Evolutionary conservation across 2,329 filamentous ascomycete species (phyloP), one percentile per base, ranked within the genome.

Genomic region (Beauveria pseudobassiana): DNA sequence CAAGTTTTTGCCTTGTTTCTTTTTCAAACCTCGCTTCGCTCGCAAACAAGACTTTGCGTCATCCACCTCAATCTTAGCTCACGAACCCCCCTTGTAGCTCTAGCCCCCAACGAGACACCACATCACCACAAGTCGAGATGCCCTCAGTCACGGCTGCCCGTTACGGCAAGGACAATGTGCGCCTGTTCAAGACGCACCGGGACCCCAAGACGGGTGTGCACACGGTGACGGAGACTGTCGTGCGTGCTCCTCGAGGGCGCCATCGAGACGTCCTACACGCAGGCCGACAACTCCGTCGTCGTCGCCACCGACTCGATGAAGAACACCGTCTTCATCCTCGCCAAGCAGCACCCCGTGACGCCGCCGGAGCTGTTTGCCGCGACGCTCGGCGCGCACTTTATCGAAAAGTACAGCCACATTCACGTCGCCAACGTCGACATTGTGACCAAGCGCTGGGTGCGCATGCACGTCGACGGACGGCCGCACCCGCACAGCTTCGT

Each of bases 261-360:
- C 63, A 97, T 99, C 69, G 90, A 95, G 60, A 85, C 70, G 65
- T 96, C 91, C 66, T 99, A 96, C 82, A 99, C 93, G 64, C 76
- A 84, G 71, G 93, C 91, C 69, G 93, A 99, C 80, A 99, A 99
- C 82, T 90, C 88, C 70, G 90, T 96, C 66, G 86, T 99, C 63
- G 93, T 99, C 64, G 92, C 95, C 65, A 99, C 95, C 64, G 95
- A 99, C 77, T 93, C 92, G 28, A 96, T 98, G 79, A 99, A 99
- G 81, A 96, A 99, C 78, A 98, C 90, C 69, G 87, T 90, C 73
- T 96, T 95, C 81, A 92, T 99, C 78, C 88, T 91, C 72, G 93
- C 95, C 71, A 97, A 96, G 80, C 88, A 96, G 77, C 82, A 96
- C 79, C 90, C 93, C 40, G 89, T 99, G 69, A 91, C 88, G 68